A percentile compares a stretch with the other conserved stretches of the same genome.
phyloP scores from a whole-genome alignment of 805 yeast species.

The Saitoella complicata region DNA sequence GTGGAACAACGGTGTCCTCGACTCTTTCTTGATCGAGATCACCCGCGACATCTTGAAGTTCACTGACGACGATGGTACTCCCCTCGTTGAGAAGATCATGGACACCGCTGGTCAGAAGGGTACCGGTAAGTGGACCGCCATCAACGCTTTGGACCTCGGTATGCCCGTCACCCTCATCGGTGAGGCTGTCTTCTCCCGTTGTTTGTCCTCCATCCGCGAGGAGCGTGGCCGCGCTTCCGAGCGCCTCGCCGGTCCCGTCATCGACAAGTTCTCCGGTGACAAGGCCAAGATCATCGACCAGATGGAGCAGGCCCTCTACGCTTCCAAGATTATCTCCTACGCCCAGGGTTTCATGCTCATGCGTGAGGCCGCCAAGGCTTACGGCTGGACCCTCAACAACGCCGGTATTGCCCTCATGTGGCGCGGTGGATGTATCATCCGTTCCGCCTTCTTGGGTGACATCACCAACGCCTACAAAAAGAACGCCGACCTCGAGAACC shows the following conservation, averaged over 20 bases:
- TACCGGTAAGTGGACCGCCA: slow-evolving; percentile 99
- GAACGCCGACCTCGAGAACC: slow-evolving; percentile 84
- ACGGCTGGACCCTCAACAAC: slow-evolving; percentile 93
- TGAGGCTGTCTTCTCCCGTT: slow-evolving; percentile 94
- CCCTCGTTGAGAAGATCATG: slow-evolving; percentile 88
- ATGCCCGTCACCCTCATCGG: slow-evolving; percentile 97
- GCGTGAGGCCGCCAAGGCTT: slow-evolving; percentile 94
- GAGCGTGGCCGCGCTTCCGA: slow-evolving; percentile 82
- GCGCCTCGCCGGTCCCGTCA: slow-evolving; percentile 61
- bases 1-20: slow-evolving; percentile 97
- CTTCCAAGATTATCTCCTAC: slow-evolving; percentile 94
- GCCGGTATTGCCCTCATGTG: slow-evolving; percentile 98
- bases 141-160: slow-evolving; percentile 92
- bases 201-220: slow-evolving; percentile 77
- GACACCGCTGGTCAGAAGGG: slow-evolving; percentile 99
- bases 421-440: slow-evolving; percentile 99
- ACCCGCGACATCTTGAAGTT: slow-evolving; percentile 85
- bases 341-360: slow-evolving; percentile 99
- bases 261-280: slow-evolving; percentile 52
- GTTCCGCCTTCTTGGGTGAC: slow-evolving; percentile 95
- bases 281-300: slow-evolving; percentile 74
- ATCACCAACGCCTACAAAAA: slow-evolving; percentile 92
- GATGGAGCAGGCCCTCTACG: slow-evolving; percentile 94
- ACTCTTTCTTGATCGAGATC: slow-evolving; percentile 91
- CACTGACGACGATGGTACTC: slow-evolving; percentile 80